Evolutionary conservation across 1,284 basidiomycete species (phyloP).

Genomic region (Coniferiporia weirii): DNA sequence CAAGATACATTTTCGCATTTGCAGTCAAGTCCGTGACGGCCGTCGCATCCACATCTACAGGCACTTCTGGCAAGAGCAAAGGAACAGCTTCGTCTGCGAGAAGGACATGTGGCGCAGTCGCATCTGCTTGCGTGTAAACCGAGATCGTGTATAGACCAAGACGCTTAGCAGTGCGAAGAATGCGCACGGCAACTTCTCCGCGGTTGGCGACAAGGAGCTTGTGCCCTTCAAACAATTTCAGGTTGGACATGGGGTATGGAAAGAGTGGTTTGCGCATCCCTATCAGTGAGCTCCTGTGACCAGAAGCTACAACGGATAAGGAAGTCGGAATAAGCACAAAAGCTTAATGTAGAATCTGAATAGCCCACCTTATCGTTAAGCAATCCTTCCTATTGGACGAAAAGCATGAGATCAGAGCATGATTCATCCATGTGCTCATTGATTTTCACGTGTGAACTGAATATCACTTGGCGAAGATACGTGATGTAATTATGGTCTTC

Average conservation of each 20-base stretch:
- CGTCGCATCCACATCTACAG: conserved; percentile 20
- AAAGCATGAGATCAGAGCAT: too few species aligned
- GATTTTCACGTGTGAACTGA: too few species aligned
- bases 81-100: conserved; percentile 45
- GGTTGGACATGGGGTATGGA: not conserved
- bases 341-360: not conserved
- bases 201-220: conserved; percentile 45
- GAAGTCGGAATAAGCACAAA: not conserved
- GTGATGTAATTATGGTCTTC: too few species aligned
- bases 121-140: conserved; percentile 51
- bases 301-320: not conserved
- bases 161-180: conserved; percentile 47
- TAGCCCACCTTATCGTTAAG: not conserved
- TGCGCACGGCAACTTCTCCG: conserved; percentile 50
- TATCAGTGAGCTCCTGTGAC: not conserved
- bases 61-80: conserved; percentile 26
- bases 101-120: conserved; percentile 47
- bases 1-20: conserved; percentile 42
- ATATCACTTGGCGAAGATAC: too few species aligned
- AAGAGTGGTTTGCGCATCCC: not conserved
- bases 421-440: too few species aligned
- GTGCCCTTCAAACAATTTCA: conserved; percentile 21
- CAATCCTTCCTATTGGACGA: too few species aligned
- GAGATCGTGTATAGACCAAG: conserved; percentile 46
- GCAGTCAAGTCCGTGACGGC: conserved; percentile 8